Evolutionary conservation across 2,329 filamentous ascomycete species (phyloP).

Genomic region (Fusarium poae): DNA sequence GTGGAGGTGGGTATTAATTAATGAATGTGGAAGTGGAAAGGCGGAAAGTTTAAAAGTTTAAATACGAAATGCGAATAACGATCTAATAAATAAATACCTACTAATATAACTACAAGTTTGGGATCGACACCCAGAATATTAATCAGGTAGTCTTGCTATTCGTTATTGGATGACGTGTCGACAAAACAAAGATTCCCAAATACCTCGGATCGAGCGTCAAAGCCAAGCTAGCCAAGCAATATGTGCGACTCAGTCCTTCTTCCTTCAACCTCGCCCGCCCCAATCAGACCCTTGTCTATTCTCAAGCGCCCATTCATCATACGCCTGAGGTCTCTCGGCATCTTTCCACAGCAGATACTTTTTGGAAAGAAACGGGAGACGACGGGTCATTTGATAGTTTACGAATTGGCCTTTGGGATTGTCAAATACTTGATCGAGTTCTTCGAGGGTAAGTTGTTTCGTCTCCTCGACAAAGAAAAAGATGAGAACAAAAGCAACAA

Average conservation of each 20-base stretch:
- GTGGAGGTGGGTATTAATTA: not conserved
- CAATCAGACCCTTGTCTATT: conserved; percentile 7
- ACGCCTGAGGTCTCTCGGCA: not conserved
- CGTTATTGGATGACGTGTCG: not conserved
- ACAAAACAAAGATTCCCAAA: not conserved
- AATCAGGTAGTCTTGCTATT: not conserved
- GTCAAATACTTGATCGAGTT: conserved; percentile 49
- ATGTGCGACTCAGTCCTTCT: not conserved
- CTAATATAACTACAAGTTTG: not conserved
- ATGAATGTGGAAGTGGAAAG: not conserved
- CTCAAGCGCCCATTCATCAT: conserved; percentile 20
- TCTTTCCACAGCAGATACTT: not conserved
- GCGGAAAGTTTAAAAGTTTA: conserved; percentile 18
- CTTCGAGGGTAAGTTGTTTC: conserved; percentile 61
- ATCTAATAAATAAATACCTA: too few species aligned
- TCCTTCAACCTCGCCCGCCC: conserved; percentile 2
- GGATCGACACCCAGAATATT: not conserved
- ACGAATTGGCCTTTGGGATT: conserved; percentile 55
- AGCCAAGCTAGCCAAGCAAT: not conserved
- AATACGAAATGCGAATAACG: conserved; percentile 33
- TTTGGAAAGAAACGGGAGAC: conserved; percentile 55
- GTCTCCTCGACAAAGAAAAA: conserved; percentile 63
- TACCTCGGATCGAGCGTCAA: not conserved
- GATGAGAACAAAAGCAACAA: conserved; percentile 60
- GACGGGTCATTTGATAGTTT: conserved; percentile 51